Conservation (phyloP, 164 flowering plant genomes). For the Vitis riparia region DNA sequence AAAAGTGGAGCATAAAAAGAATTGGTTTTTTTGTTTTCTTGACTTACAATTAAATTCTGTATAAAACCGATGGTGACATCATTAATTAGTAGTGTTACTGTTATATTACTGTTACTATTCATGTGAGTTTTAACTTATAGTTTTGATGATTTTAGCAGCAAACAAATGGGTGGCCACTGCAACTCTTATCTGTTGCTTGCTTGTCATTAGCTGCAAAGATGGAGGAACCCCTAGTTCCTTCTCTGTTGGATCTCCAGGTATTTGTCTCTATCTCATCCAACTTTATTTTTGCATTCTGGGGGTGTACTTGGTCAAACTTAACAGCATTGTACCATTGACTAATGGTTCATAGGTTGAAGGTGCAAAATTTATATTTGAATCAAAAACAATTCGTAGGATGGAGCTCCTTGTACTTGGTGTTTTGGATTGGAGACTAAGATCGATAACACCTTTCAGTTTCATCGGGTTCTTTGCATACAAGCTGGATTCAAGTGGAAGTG, state of each 20-base stretch:
- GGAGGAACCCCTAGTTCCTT: slow-evolving; percentile 94
- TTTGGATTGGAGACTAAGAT: slow-evolving; percentile 81
- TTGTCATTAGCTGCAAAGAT: slow-evolving; percentile 94
- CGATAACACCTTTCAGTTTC: slow-evolving; percentile 85
- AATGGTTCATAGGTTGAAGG: slow-evolving; percentile 49
- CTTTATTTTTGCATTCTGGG: background rate
- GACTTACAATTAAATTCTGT: no score
- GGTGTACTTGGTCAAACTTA: background rate
- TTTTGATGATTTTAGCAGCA: slow-evolving; percentile 36
- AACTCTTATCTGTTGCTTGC: slow-evolving; percentile 81
- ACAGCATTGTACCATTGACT: background rate
- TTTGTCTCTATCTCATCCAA: background rate
- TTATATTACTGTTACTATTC: no score
- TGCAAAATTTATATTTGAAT: slow-evolving; percentile 66
- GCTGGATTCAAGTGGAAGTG: slow-evolving; percentile 59
- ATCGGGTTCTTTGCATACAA: slow-evolving; percentile 70
- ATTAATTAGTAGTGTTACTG: no score
- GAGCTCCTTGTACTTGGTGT: slow-evolving; percentile 72
- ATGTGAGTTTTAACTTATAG: background rate
- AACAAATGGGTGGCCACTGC: slow-evolving; percentile 83
- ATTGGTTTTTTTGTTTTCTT: no score
- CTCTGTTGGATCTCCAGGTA: slow-evolving; percentile 87
- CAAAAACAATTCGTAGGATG: slow-evolving; percentile 71
- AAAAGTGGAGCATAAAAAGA: no score
- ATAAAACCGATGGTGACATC: no score